These are phyloP conservation scores for Pseudogymnoascus sp. DNA, from an alignment of 2,329 filamentous ascomycete genomes.

Conservation along the genomic window DNA sequence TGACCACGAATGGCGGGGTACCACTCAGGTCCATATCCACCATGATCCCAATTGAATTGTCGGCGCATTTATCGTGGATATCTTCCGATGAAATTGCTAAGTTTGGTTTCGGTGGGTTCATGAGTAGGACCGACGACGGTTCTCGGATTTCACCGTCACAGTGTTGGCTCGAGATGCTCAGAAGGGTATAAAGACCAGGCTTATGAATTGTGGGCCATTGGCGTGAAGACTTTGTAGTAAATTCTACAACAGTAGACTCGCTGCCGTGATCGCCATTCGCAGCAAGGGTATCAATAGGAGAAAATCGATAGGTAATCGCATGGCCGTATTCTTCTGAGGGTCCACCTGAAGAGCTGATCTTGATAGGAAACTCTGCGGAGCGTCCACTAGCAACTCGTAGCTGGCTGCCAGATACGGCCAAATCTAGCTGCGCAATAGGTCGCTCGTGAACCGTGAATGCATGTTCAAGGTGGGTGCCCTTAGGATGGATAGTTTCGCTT, in stretches of 20 bases:
- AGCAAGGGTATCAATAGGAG: slow-evolving; percentile 60
- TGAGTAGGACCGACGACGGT: slow-evolving; percentile 83
- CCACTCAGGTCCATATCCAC: slow-evolving; percentile 87
- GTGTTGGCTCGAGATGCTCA: slow-evolving; percentile 67
- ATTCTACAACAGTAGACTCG: slow-evolving; percentile 48
- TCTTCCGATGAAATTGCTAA: slow-evolving; percentile 67
- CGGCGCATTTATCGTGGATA: slow-evolving; percentile 90
- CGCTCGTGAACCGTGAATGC: slow-evolving; percentile 80
- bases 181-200: slow-evolving; percentile 80
- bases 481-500: slow-evolving; percentile 51
- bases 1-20: slow-evolving; percentile 81
- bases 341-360: slow-evolving; percentile 56
- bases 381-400: slow-evolving; percentile 76
- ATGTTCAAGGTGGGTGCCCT: slow-evolving; percentile 59
- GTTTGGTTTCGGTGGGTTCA: slow-evolving; percentile 84
- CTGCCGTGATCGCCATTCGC: slow-evolving; percentile 63
- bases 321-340: slow-evolving; percentile 56
- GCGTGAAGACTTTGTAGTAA: slow-evolving; percentile 52
- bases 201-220: slow-evolving; percentile 63
- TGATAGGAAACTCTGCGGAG: slow-evolving; percentile 59
- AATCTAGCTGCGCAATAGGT: slow-evolving; percentile 61
- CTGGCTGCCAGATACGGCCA: slow-evolving; percentile 72
- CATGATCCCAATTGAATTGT: slow-evolving; percentile 81
- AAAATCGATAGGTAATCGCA: slow-evolving; percentile 74
- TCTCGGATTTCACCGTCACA: slow-evolving; percentile 87